Evolutionary conservation across 768 basidiomycete genomes (phyloP).

Genomic region (Psilocybe cyanescens): DNA sequence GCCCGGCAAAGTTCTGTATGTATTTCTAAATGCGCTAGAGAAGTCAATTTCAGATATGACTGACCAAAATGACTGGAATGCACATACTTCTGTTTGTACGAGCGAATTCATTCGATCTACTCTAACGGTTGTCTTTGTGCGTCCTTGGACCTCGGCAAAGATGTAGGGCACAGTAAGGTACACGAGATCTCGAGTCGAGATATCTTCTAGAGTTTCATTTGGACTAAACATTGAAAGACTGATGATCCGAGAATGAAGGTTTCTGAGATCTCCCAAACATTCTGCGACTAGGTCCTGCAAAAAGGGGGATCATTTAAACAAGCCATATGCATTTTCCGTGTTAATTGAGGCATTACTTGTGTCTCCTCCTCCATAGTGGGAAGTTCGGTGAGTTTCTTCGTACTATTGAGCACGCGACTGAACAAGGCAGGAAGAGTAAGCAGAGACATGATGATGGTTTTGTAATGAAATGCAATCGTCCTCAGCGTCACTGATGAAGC

Average conservation of each 20-base stretch:
- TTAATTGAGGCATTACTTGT: constrained; percentile 30
- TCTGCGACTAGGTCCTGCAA: constrained; percentile 61
- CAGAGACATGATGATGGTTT: constrained; percentile 21
- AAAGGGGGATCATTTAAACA: background rate
- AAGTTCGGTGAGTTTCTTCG: constrained; percentile 41
- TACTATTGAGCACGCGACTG: constrained; percentile 34
- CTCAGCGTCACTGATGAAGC: background rate
- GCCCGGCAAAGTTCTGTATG: constrained; percentile 47
- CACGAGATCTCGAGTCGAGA: constrained; percentile 74
- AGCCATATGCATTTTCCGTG: no score
- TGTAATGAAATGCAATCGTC: background rate
- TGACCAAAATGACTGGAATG: background rate
- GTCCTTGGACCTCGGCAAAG: constrained; percentile 65
- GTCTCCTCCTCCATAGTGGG: constrained; percentile 47
- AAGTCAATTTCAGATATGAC: constrained; percentile 21
- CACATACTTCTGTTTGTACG: constrained; percentile 58
- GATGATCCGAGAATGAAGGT: constrained; percentile 55
- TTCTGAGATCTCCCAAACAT: constrained; percentile 57
- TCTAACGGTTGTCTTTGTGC: constrained; percentile 56
- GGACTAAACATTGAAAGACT: constrained; percentile 78
- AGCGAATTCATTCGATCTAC: constrained; percentile 62
- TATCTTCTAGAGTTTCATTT: constrained; percentile 84
- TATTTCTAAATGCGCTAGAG: constrained; percentile 45
- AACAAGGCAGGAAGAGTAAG: constrained; percentile 44
- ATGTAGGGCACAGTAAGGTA: constrained; percentile 79